These are phyloP conservation scores for Maudiozyma serrabonitensis DNA, from an alignment of 805 yeast species.

Conservation along the genomic window DNA sequence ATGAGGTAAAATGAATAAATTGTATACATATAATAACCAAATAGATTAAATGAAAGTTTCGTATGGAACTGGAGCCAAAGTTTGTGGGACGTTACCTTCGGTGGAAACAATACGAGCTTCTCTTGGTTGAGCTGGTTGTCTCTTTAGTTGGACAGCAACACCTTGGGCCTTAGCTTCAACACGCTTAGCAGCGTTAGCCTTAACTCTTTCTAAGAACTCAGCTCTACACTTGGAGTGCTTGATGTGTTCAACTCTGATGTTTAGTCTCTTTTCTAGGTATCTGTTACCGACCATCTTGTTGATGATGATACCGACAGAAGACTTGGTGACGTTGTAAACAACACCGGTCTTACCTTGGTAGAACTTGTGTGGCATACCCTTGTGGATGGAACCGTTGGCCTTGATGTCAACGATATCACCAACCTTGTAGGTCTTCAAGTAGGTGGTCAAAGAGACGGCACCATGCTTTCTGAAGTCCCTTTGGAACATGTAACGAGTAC, in stretches of 20 bases:
- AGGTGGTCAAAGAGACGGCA: conserved; percentile 85
- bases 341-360: conserved; percentile 99
- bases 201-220: conserved; percentile 98
- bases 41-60: conserved; percentile 90
- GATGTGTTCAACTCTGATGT: conserved; percentile 97
- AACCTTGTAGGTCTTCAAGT: conserved; percentile 95
- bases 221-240: conserved; percentile 99
- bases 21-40: conserved; percentile 6
- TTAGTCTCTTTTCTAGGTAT: conserved; percentile 97
- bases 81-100: conserved; percentile 80
- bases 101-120: conserved; percentile 77
- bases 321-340: conserved; percentile 96
- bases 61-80: conserved; percentile 98
- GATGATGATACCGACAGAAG: conserved; percentile 95
- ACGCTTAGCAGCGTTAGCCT: conserved; percentile 89
- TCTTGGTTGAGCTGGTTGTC: conserved; percentile 99
- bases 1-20: conserved; percentile 5
- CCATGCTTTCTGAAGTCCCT: conserved; percentile 98
- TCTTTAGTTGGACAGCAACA: conserved; percentile 82
- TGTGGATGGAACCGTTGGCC: conserved; percentile 98
- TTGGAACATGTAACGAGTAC: conserved; percentile 99
- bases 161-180: conserved; percentile 93
- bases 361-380: conserved; percentile 99
- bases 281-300: conserved; percentile 99
- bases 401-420: conserved; percentile 99